Evolutionary conservation across 371 early-diverging fungal genomes (phyloP).

Genomic region (Rhizopus stolonifer): DNA sequence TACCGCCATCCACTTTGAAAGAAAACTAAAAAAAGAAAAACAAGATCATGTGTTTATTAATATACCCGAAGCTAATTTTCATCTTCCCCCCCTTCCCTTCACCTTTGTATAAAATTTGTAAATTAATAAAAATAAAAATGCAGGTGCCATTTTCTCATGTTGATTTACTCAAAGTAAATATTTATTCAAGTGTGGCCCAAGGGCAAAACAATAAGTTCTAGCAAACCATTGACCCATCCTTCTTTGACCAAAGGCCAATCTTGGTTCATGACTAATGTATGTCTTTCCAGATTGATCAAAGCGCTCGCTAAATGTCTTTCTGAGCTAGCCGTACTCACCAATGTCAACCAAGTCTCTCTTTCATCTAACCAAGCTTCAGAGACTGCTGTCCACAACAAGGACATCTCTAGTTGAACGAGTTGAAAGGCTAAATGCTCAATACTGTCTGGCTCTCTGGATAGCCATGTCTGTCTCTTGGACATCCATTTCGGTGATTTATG

Average conservation of each 20-base stretch:
- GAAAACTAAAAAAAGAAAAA: slow-evolving; percentile 3
- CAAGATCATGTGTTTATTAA: no score
- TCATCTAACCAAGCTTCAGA: slow-evolving; percentile 49
- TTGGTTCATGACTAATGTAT: slow-evolving; percentile 48
- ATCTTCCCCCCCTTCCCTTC: no score
- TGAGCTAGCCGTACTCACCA: slow-evolving; percentile 43
- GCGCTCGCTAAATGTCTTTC: slow-evolving; percentile 51
- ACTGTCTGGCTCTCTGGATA: slow-evolving; percentile 31
- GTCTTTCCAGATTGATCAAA: slow-evolving; percentile 43
- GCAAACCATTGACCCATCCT: slow-evolving; percentile 40
- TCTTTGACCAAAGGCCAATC: slow-evolving; percentile 35
- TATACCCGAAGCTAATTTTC: no score
- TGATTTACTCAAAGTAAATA: no score
- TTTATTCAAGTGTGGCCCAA: slow-evolving; percentile 34
- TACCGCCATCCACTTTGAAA: not conserved
- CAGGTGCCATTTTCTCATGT: no score
- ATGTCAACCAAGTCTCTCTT: slow-evolving; percentile 49
- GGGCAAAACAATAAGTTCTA: slow-evolving; percentile 48
- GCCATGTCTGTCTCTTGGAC: slow-evolving; percentile 37
- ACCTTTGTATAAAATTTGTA: no score
- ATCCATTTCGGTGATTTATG: slow-evolving; percentile 53
- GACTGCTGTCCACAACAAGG: slow-evolving; percentile 49
- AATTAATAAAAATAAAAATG: no score
- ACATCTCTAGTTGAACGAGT: slow-evolving; percentile 50
- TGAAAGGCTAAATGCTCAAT: slow-evolving; percentile 49